Evolutionary conservation across 108 stramenopile species (phyloP).

Genomic region (Thalassiosira profunda): DNA sequence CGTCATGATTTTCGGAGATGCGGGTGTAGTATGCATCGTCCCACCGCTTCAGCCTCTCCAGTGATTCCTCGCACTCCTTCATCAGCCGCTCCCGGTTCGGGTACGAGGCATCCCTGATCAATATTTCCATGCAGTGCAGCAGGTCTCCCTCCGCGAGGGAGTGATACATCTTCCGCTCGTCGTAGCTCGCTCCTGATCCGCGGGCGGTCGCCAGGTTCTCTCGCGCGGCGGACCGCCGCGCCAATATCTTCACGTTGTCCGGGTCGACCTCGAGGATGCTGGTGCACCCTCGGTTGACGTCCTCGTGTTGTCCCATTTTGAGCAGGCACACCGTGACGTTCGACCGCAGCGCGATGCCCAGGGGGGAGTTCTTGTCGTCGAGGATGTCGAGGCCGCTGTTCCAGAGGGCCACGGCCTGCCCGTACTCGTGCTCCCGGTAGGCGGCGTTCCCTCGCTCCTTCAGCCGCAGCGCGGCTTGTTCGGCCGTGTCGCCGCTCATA

Average conservation of each 20-base stretch:
- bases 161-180: not conserved
- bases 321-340: not conserved
- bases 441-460: not conserved
- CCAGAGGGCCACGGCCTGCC: not conserved
- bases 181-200: not conserved
- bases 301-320: not conserved
- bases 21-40: not conserved
- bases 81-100: not conserved
- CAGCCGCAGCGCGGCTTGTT: not conserved
- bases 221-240: not conserved
- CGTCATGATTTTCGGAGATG: not conserved
- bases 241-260: not conserved
- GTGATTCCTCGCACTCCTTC: not conserved
- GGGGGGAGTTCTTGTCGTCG: not conserved
- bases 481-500: too few species aligned
- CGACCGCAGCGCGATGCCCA: not conserved
- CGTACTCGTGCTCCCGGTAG: not conserved
- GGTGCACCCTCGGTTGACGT: not conserved
- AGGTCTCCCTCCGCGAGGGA: not conserved
- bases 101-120: not conserved
- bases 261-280: not conserved
- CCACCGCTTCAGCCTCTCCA: not conserved
- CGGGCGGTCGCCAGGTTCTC: conserved; percentile 1
- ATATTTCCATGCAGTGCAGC: not conserved
- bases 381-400: not conserved